Evolutionary conservation across 208 protist genomes (phyloP).

Genomic region (Leishmania tropica): DNA sequence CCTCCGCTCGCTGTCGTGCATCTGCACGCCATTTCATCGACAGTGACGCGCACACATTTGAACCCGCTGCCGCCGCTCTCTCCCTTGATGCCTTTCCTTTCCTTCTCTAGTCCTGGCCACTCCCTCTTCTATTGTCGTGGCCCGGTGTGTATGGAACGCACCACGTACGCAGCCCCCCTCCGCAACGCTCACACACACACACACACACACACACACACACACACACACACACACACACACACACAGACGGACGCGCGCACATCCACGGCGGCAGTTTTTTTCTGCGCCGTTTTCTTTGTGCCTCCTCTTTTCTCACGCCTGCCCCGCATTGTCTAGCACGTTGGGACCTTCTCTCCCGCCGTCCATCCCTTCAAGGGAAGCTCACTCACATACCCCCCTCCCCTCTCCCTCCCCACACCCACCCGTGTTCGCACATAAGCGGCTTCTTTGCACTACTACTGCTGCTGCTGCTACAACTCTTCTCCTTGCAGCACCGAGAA

Average conservation of each 20-base stretch:
- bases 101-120: not conserved
- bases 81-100: not conserved
- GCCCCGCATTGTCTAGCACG: not conserved
- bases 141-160: not conserved
- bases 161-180: not conserved
- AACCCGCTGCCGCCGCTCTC: not conserved
- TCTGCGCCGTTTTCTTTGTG: not conserved
- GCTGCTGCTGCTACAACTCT: not conserved
- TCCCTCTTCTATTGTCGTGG: slow-evolving; percentile 3
- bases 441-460: not conserved
- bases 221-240: not conserved
- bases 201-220: not conserved
- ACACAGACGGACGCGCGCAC: not conserved
- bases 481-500: not conserved
- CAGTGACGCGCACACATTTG: not conserved
- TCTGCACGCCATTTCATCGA: not conserved
- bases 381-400: not conserved
- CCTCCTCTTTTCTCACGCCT: not conserved
- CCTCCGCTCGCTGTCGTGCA: not conserved
- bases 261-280: not conserved
- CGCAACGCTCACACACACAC: not conserved
- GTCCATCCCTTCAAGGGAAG: not conserved
- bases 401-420: not conserved
- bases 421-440: not conserved
- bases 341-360: not conserved